Evolutionary conservation across 108 stramenopile species (phyloP).

Genomic region (Skeletonema potamos): DNA sequence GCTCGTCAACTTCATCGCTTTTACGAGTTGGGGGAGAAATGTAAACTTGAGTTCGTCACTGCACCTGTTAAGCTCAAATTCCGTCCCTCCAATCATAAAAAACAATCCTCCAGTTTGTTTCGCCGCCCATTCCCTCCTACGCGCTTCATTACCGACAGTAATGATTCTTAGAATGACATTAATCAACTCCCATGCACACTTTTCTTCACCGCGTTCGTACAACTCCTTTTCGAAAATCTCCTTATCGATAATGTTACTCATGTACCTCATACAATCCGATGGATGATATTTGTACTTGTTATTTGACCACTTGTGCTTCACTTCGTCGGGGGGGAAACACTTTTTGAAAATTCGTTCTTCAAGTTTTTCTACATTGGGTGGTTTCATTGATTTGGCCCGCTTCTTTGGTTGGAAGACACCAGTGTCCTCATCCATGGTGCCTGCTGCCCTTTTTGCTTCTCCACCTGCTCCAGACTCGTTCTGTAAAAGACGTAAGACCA

Average conservation of each 20-base stretch:
- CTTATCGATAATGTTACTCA: conserved; percentile 10
- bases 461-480: conserved; percentile 8
- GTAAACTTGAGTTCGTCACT: not conserved
- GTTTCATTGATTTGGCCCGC: conserved; percentile 17
- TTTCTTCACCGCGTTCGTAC: conserved; percentile 15
- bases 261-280: conserved; percentile 1
- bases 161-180: not conserved
- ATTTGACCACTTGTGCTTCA: conserved; percentile 12
- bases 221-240: conserved; percentile 23
- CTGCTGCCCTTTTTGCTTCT: conserved; percentile 4
- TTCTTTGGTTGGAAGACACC: conserved; percentile 12
- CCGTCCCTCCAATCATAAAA: not conserved
- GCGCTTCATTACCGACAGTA: not conserved
- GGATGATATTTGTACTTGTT: conserved; percentile 21
- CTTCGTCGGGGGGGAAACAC: conserved; percentile 6
- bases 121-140: conserved; percentile 4
- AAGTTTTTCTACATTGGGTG: conserved; percentile 8
- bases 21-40: conserved; percentile 1
- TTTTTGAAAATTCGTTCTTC: conserved; percentile 19
- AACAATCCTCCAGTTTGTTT: not conserved
- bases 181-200: conserved; percentile 14
- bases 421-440: conserved; percentile 9
- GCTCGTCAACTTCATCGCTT: conserved; percentile 4
- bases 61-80: conserved; percentile 1
- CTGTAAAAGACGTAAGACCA: conserved; percentile 20